Evolutionary conservation across 2,329 filamentous ascomycete species (phyloP).

Genomic region (Xylogone sp.): DNA sequence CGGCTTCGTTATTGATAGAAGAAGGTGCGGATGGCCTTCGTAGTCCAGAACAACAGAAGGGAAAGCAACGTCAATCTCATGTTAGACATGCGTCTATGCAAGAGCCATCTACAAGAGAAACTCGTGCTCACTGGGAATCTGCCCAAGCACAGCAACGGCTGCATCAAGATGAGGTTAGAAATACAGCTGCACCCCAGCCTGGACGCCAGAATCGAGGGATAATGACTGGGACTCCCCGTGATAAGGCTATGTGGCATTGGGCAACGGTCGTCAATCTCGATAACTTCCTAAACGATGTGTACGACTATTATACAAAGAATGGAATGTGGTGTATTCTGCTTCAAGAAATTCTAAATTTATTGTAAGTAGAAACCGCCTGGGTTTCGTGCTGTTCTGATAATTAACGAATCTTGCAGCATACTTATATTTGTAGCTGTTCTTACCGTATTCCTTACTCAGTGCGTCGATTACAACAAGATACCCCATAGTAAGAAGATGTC

Average conservation of each 20-base stretch:
- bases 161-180: slow-evolving; percentile 34
- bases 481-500: slow-evolving; percentile 45
- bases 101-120: slow-evolving; percentile 40
- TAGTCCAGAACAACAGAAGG: slow-evolving; percentile 19
- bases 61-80: slow-evolving; percentile 8
- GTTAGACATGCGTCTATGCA: slow-evolving; percentile 29
- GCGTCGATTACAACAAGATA: slow-evolving; percentile 62
- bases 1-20: slow-evolving; percentile 60
- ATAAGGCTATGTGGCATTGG: slow-evolving; percentile 70
- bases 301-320: slow-evolving; percentile 63
- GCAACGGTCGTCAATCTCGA: slow-evolving; percentile 69
- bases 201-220: slow-evolving; percentile 46
- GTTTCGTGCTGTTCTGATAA: background rate
- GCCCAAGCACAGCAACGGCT: slow-evolving; percentile 48
- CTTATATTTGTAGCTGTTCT: slow-evolving; percentile 66
- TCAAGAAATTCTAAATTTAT: slow-evolving; percentile 49
- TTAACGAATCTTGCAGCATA: slow-evolving; percentile 39
- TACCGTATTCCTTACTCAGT: slow-evolving; percentile 64
- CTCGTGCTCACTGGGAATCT: slow-evolving; percentile 51
- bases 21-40: slow-evolving; percentile 32
- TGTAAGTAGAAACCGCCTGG: slow-evolving; percentile 37
- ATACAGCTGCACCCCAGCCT: slow-evolving; percentile 37
- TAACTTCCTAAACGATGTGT: slow-evolving; percentile 65
- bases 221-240: slow-evolving; percentile 50
- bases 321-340: slow-evolving; percentile 68